phyloP scores from a whole-genome alignment of 2,329 filamentous ascomycete species.

The Uncinocarpus reesii region DNA sequence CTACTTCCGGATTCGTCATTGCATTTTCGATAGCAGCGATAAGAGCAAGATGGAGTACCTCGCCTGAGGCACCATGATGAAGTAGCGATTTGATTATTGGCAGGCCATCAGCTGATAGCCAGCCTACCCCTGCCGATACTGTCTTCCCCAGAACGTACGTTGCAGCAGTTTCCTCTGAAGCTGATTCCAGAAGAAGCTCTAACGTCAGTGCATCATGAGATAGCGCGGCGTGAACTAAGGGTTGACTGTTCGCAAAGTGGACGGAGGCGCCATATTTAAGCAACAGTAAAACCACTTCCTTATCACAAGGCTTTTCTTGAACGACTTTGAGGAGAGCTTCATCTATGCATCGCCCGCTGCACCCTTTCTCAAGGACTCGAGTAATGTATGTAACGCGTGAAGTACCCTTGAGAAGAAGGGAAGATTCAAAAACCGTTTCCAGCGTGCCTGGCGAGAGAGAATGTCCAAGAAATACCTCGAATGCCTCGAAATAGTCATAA shows the following conservation, averaged over 20 bases:
- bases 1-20: slow-evolving; percentile 28
- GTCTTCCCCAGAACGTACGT: slow-evolving; percentile 16
- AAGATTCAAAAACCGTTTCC: slow-evolving; percentile 14
- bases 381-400: slow-evolving; percentile 16
- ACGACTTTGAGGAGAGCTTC: slow-evolving; percentile 17
- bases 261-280: slow-evolving; percentile 46
- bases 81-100: slow-evolving; percentile 42
- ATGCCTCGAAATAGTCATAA: slow-evolving; percentile 13
- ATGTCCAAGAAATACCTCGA: slow-evolving; percentile 15
- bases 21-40: slow-evolving; percentile 39
- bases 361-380: slow-evolving; percentile 20
- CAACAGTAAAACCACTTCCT: slow-evolving; percentile 40
- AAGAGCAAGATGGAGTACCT: slow-evolving; percentile 40
- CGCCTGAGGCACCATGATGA: slow-evolving; percentile 21
- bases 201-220: slow-evolving; percentile 14
- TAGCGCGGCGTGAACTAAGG: slow-evolving; percentile 29
- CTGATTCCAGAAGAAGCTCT: slow-evolving; percentile 14
- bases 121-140: slow-evolving; percentile 18
- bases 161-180: slow-evolving; percentile 12
- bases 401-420: slow-evolving; percentile 6
- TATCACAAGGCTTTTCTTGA: slow-evolving; percentile 15
- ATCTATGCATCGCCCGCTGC: slow-evolving; percentile 12
- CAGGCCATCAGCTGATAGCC: slow-evolving; percentile 44
- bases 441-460: slow-evolving; percentile 9
- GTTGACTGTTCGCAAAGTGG: slow-evolving; percentile 47